phyloP scores from a whole-genome alignment of 202 grass and related monocot species.

The Zizania palustris region DNA sequence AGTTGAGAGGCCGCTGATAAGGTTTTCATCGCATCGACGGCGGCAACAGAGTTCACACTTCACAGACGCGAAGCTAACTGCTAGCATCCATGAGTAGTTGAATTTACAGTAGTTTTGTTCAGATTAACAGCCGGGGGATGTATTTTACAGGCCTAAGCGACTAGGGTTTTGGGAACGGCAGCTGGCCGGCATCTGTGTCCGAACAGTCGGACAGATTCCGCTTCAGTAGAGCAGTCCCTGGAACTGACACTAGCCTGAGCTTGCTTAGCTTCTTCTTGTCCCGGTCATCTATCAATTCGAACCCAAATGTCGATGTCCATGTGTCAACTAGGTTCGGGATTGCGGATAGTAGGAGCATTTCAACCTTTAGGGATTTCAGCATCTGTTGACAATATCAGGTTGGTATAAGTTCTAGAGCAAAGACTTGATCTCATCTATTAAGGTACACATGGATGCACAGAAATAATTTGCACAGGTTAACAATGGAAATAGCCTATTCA shows the following conservation, averaged over 20 bases:
- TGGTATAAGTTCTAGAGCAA: neutral
- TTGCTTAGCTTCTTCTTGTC: conserved; percentile 69
- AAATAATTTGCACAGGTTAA: neutral
- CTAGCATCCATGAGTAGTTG: neutral
- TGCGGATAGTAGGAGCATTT: conserved; percentile 67
- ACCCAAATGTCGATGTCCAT: conserved; percentile 73
- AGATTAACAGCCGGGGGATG: neutral
- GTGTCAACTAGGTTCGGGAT: conserved; percentile 72
- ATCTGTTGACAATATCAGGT: conserved; percentile 44
- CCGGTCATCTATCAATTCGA: conserved; percentile 49
- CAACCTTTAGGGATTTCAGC: conserved; percentile 78
- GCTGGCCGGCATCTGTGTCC: conserved; percentile 41
- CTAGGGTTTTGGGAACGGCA: conserved; percentile 22
- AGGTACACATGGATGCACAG: neutral
- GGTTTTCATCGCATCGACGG: no score
- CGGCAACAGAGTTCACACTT: no score
- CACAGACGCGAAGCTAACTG: no score
- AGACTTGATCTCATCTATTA: conserved; percentile 7
- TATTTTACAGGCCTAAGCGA: neutral
- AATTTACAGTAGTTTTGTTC: neutral
- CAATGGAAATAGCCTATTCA: neutral
- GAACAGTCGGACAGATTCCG: conserved; percentile 47
- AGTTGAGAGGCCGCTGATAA: no score
- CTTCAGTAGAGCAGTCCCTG: conserved; percentile 71
- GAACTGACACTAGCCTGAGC: conserved; percentile 58